Evolutionary conservation across 768 basidiomycete species (phyloP).

Genomic region (Tephrocybe sp.): DNA sequence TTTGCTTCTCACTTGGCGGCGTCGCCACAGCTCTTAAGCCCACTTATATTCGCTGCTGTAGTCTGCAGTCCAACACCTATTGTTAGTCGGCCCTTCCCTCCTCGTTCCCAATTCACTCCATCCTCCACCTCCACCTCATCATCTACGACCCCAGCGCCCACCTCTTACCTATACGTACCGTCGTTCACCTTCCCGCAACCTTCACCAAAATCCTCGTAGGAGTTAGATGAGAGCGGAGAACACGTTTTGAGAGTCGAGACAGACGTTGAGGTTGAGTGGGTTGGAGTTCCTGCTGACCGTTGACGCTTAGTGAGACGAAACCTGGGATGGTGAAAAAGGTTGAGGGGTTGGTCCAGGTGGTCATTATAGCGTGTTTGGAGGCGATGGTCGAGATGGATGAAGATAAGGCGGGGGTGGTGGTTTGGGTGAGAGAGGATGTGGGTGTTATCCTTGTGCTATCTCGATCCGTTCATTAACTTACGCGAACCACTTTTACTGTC

Average conservation of each 20-base stretch:
- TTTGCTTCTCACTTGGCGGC: conserved; percentile 71
- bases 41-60: conserved; percentile 60
- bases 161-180: no score
- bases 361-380: conserved; percentile 76
- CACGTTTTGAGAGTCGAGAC: conserved; percentile 68
- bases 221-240: conserved; percentile 40
- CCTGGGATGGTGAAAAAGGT: conserved; percentile 67
- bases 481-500: no score
- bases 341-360: conserved; percentile 64
- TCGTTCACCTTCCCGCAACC: no score
- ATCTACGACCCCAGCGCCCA: conserved; percentile 27
- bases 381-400: conserved; percentile 79
- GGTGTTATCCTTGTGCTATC: conserved; percentile 25
- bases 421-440: conserved; percentile 77
- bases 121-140: conserved; percentile 25
- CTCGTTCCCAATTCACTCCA: conserved; percentile 15
- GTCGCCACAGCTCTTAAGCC: conserved; percentile 67
- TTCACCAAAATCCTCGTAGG: conserved; percentile 16
- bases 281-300: conserved; percentile 85
- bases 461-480: not conserved
- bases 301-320: conserved; percentile 73
- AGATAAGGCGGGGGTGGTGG: conserved; percentile 36
- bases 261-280: conserved; percentile 67
- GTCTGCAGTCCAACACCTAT: conserved; percentile 52
- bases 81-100: conserved; percentile 42